Percentiles rank a stretch among this genome's conserved stretches.
These are phyloP conservation scores for Raphidocelis subcapitata DNA, from an alignment of 139 green algal species.

Conservation along the genomic window DNA sequence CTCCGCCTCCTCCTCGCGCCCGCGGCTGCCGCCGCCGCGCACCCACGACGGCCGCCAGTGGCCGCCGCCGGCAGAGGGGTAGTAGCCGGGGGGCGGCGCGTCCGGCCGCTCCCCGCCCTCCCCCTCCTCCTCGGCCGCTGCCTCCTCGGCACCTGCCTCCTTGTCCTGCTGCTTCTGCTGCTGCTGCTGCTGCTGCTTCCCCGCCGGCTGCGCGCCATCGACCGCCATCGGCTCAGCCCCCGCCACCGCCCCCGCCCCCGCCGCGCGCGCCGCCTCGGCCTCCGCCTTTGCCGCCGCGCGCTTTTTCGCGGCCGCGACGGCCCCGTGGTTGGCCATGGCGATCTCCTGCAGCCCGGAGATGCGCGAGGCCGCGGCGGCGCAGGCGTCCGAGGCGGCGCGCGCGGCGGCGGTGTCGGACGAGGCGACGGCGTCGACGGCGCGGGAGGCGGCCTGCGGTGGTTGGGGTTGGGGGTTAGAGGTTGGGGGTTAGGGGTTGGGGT, in stretches of 20 bases:
- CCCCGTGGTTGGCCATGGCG: too few relatives aligned
- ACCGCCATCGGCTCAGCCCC: background rate
- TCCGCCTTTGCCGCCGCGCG: slow-evolving; percentile 12
- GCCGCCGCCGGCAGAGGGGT: too few relatives aligned
- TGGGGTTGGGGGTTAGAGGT: too few relatives aligned
- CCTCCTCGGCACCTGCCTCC: slow-evolving; percentile 8
- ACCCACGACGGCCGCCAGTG: slow-evolving; percentile 12
- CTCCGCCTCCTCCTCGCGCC: slow-evolving; percentile 24
- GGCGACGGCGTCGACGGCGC: too few relatives aligned
- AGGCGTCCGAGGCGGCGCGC: too few relatives aligned
- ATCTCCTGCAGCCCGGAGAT: too few relatives aligned
- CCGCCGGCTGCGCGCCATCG: background rate
- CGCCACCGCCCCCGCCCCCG: slow-evolving; percentile 1
- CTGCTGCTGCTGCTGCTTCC: background rate
- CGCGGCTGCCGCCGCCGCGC: slow-evolving; percentile 36
- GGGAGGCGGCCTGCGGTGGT: too few relatives aligned
- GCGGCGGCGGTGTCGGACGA: too few relatives aligned
- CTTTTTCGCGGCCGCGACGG: background rate
- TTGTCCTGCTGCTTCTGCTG: slow-evolving; percentile 16
- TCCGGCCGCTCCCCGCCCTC: too few relatives aligned
- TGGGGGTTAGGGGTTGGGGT: too few relatives aligned
- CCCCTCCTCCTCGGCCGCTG: slow-evolving; percentile 3
- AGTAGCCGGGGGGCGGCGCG: too few relatives aligned
- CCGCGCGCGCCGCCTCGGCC: slow-evolving; percentile 6
- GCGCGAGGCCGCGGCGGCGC: too few relatives aligned